These are phyloP conservation scores for Gossypium lobatum DNA, from an alignment of 441 rosid genomes.

Conservation along the genomic window DNA sequence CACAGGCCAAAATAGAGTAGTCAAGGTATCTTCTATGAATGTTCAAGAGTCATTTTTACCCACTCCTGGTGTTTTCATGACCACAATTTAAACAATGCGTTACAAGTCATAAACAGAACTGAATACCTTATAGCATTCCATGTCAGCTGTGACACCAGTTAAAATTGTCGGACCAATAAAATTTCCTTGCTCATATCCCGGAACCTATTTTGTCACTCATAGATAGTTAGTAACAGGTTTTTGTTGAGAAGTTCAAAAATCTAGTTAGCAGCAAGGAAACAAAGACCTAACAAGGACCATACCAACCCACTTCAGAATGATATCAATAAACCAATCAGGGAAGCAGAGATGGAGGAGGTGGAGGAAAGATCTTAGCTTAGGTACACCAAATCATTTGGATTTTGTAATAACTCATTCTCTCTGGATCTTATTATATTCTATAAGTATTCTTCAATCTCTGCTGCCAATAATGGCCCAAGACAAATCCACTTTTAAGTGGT, in stretches of 20 bases:
- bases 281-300: constrained; percentile 8
- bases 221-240: not conserved
- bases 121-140: constrained; percentile 92
- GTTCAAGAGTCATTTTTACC: not conserved
- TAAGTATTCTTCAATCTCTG: not conserved
- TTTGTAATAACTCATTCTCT: not conserved
- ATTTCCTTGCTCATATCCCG: constrained; percentile 77
- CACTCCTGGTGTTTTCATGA: not conserved
- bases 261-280: not conserved
- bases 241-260: not conserved
- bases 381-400: constrained; percentile 1
- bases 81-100: not conserved
- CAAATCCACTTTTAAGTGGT: not conserved
- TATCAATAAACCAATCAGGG: not conserved
- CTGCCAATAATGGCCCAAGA: not conserved
- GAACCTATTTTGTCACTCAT: constrained; percentile 54
- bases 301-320: not conserved
- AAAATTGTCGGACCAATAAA: constrained; percentile 88
- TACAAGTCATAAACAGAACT: not conserved
- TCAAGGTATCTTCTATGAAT: not conserved
- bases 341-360: not conserved
- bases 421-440: not conserved
- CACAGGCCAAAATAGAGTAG: constrained; percentile 18
- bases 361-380: not conserved
- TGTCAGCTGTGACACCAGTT: constrained; percentile 70